Evolutionary conservation across 768 basidiomycete species (phyloP).

Genomic region (Kwoniella sp.): DNA sequence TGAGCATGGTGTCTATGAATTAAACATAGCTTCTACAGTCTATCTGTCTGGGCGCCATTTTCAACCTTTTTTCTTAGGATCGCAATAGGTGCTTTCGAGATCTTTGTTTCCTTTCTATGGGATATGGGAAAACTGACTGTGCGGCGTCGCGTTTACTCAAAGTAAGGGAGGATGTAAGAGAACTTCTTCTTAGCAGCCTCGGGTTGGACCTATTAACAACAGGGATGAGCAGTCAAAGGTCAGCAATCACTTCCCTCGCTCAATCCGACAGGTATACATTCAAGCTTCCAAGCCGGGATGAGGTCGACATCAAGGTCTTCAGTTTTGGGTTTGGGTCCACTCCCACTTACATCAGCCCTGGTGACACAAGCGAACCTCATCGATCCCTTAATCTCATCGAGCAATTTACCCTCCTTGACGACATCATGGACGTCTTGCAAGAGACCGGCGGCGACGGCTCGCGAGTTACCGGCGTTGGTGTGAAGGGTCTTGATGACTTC

Average conservation of each 20-base stretch:
- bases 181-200: constrained; percentile 71
- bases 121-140: too few species aligned
- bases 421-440: constrained; percentile 61
- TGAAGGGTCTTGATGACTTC: constrained; percentile 88
- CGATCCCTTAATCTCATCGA: constrained; percentile 72
- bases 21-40: too few species aligned
- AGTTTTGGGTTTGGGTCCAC: too few species aligned
- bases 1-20: too few species aligned
- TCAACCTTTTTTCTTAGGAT: too few species aligned
- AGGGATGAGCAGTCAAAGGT: not conserved
- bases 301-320: too few species aligned
- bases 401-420: constrained; percentile 62
- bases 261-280: too few species aligned
- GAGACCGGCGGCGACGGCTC: constrained; percentile 60
- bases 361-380: constrained; percentile 90
- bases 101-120: too few species aligned
- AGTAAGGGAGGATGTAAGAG: constrained; percentile 78
- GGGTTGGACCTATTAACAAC: constrained; percentile 43
- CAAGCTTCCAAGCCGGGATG: too few species aligned
- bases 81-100: too few species aligned
- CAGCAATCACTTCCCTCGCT: not conserved
- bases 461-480: constrained; percentile 81
- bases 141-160: constrained; percentile 45
- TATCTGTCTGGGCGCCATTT: too few species aligned
- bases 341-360: constrained; percentile 55